phyloP scores from a whole-genome alignment of 1,284 basidiomycete genomes.

The Grifola frondosa region DNA sequence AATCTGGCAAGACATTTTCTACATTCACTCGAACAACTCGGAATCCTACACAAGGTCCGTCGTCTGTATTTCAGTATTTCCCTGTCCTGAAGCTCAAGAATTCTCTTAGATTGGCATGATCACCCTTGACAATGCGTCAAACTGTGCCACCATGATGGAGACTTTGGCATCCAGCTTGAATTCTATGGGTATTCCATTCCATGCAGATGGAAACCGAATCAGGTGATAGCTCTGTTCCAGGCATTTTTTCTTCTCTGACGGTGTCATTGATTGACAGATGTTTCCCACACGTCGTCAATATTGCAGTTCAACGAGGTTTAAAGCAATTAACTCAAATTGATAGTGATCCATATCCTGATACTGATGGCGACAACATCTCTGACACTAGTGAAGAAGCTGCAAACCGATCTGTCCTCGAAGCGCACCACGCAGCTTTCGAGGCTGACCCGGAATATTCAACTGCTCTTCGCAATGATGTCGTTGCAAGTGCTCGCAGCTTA shows the following conservation, averaged over 20 bases:
- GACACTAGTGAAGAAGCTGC: no score
- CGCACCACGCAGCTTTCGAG: no score
- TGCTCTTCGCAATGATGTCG: conserved; percentile 23
- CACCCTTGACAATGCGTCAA: conserved; percentile 26
- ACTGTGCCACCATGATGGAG: conserved; percentile 25
- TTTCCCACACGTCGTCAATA: no score
- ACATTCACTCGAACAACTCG: conserved; percentile 6
- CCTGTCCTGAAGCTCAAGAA: background rate
- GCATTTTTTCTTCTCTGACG: no score
- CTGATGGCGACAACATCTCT: no score
- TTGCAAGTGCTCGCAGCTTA: conserved; percentile 20
- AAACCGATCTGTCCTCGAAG: no score
- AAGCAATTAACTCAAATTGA: no score
- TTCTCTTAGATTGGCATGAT: conserved; percentile 18
- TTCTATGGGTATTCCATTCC: conserved; percentile 21
- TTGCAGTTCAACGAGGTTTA: no score
- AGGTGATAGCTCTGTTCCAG: no score
- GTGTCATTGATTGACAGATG: no score
- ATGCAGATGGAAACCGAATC: conserved; percentile 24
- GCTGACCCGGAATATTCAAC: conserved; percentile 14
- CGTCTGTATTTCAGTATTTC: background rate
- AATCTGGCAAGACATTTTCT: conserved; percentile 16
- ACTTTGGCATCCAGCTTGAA: conserved; percentile 13
- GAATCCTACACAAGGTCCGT: conserved; percentile 14
- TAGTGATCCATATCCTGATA: no score